Conservation (phyloP, 805 yeast species). For the Candida anglica region DNA sequence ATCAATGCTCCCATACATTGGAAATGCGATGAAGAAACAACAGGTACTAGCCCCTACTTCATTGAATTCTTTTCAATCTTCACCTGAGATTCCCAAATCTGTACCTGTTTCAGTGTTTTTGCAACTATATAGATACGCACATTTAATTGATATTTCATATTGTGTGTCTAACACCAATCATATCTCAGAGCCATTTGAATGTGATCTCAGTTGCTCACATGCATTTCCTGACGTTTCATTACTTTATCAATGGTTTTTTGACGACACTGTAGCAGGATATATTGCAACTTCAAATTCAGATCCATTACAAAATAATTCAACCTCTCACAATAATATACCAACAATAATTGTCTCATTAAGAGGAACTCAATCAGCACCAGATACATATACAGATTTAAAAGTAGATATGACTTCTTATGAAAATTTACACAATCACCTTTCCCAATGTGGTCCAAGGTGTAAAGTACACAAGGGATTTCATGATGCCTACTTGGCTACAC, state of each 20-base stretch:
- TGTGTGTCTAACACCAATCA: constrained; percentile 29
- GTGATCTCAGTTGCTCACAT: constrained; percentile 31
- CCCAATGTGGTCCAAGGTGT: constrained; percentile 28
- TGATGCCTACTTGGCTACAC: constrained; percentile 23
- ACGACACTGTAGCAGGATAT: constrained; percentile 35
- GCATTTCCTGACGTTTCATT: constrained; percentile 34
- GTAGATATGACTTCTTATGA: constrained; percentile 30
- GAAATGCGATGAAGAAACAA: too few relatives aligned
- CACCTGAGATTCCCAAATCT: too few relatives aligned
- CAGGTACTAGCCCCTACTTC: too few relatives aligned
- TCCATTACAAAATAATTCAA: constrained; percentile 9
- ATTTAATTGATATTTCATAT: constrained; percentile 40
- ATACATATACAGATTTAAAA: constrained; percentile 35
- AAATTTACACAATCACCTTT: constrained; percentile 17
- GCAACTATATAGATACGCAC: constrained; percentile 37
- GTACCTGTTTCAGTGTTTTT: too few relatives aligned
- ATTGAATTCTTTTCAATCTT: too few relatives aligned
- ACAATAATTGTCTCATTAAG: constrained; percentile 34
- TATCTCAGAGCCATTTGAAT: constrained; percentile 34
- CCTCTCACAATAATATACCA: too few relatives aligned
- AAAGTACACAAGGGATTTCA: constrained; percentile 37
- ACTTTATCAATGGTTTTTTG: constrained; percentile 38
- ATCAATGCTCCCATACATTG: too few relatives aligned
- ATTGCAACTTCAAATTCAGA: constrained; percentile 31
- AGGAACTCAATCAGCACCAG: constrained; percentile 41